phyloP scores from a whole-genome alignment of 805 yeast genomes.

The Barnettozyma botsteinii region DNA sequence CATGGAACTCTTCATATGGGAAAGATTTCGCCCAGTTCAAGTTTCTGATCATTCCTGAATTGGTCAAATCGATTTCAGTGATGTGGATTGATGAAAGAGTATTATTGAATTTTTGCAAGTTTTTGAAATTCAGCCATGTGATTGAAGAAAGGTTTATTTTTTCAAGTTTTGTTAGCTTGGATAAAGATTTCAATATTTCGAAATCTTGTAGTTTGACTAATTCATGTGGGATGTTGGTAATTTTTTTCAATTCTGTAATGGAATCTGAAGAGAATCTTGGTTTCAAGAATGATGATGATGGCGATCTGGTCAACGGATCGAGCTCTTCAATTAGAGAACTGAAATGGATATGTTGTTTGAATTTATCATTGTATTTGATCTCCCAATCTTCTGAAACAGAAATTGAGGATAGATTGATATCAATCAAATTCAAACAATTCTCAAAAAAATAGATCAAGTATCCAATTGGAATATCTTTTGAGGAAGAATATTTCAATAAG shows the following conservation, averaged over 20 bases:
- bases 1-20: slow-evolving; percentile 11
- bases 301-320: too few species aligned
- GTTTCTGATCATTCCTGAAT: slow-evolving; percentile 45
- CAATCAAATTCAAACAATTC: slow-evolving; percentile 56
- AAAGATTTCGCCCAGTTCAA: slow-evolving; percentile 39
- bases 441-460: slow-evolving; percentile 60
- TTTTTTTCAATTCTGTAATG: slow-evolving; percentile 18
- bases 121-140: slow-evolving; percentile 41
- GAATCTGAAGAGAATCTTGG: slow-evolving; percentile 20
- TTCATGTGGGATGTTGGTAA: slow-evolving; percentile 14
- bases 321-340: slow-evolving; percentile 22
- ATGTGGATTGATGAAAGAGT: too few species aligned
- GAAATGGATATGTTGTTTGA: slow-evolving; percentile 3
- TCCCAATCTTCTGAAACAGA: slow-evolving; percentile 65
- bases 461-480: slow-evolving; percentile 79
- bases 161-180: slow-evolving; percentile 33
- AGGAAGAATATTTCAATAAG: slow-evolving; percentile 53
- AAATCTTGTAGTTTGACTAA: slow-evolving; percentile 19
- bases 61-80: slow-evolving; percentile 34
- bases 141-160: slow-evolving; percentile 32
- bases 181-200: slow-evolving; percentile 25
- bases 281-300: too few species aligned
- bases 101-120: slow-evolving; percentile 5
- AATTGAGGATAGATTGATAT: slow-evolving; percentile 53
- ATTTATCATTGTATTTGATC: slow-evolving; percentile 24